Evolutionary conservation across 345 rosid species (phyloP).

Genomic region (Citrus australasica): DNA sequence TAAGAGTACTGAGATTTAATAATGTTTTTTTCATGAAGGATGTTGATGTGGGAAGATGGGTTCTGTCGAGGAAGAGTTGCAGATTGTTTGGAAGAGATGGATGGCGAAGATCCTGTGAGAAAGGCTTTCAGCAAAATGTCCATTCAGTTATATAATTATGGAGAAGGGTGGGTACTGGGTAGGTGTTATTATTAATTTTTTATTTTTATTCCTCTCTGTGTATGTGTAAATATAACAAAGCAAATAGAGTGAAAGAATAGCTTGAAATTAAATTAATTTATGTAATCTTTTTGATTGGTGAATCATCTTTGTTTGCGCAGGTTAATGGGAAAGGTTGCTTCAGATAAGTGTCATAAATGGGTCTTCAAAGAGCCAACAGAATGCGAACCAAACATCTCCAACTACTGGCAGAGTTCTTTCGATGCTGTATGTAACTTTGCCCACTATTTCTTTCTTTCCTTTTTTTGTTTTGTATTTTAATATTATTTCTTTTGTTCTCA

Average conservation of each 20-base stretch:
- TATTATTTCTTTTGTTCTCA: neutral
- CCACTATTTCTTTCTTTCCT: neutral
- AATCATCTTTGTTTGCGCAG: constrained; percentile 32
- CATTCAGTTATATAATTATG: constrained; percentile 98
- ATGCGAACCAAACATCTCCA: constrained; percentile 89
- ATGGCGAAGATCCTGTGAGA: constrained; percentile 90
- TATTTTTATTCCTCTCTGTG: neutral
- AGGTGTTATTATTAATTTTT: constrained; percentile 46
- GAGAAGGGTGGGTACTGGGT: constrained; percentile 99
- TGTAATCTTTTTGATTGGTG: constrained; percentile 8
- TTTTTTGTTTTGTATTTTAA: neutral
- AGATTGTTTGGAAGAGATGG: constrained; percentile 79
- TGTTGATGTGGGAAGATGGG: constrained; percentile 99
- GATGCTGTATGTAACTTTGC: constrained; percentile 69
- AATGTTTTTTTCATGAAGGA: constrained; percentile 38
- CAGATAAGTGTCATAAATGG: constrained; percentile 98
- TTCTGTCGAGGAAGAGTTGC: constrained; percentile 79
- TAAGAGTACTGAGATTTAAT: neutral
- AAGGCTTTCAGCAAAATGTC: constrained; percentile 99
- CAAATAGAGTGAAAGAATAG: neutral
- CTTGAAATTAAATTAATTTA: too few species aligned
- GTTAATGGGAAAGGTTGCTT: constrained; percentile 99
- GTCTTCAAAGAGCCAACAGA: constrained; percentile 97
- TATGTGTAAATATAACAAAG: neutral
- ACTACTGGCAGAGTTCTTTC: constrained; percentile 99